A percentile compares a stretch with the other conserved stretches of the same genome.
phyloP scores from a whole-genome alignment of 371 early-diverging fungal species.

The Mortierella sp. region DNA sequence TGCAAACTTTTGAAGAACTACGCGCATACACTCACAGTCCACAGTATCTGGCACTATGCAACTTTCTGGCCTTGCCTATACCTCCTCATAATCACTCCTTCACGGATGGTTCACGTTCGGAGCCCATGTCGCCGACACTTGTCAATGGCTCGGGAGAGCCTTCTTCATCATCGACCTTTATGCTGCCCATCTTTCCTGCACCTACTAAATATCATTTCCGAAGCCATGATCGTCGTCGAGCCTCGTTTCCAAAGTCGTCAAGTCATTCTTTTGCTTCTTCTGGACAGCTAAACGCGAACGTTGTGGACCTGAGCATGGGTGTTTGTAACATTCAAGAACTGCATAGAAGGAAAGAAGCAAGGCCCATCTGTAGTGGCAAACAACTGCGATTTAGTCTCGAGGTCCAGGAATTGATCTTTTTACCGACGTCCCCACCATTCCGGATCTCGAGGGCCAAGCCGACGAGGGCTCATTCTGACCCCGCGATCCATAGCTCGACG shows the following conservation, averaged over 20 bases:
- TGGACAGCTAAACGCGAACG: slow-evolving; percentile 12
- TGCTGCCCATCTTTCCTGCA: slow-evolving; percentile 25
- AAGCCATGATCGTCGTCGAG: slow-evolving; percentile 34
- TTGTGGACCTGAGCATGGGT: slow-evolving; percentile 22
- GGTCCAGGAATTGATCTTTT: slow-evolving; percentile 47
- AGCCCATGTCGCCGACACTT: slow-evolving; percentile 37
- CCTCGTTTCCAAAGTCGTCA: slow-evolving; percentile 47
- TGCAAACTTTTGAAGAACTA: slow-evolving; percentile 38
- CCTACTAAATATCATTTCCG: slow-evolving; percentile 41
- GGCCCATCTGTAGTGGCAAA: slow-evolving; percentile 3
- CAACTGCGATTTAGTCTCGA: slow-evolving; percentile 50
- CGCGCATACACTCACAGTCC: slow-evolving; percentile 33
- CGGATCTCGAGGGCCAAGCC: slow-evolving; percentile 49
- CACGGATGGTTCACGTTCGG: slow-evolving; percentile 25
- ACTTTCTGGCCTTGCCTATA: slow-evolving; percentile 12
- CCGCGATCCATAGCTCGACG: slow-evolving; percentile 29
- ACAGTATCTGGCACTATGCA: slow-evolving; percentile 18
- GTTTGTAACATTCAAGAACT: not conserved
- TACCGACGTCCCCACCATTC: slow-evolving; percentile 48
- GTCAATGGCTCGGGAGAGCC: not conserved
- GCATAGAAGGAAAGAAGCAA: not conserved
- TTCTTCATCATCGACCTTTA: slow-evolving; percentile 14
- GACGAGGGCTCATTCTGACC: slow-evolving; percentile 45
- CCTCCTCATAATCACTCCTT: not conserved
- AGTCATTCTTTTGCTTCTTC: too few species aligned